A percentile compares a stretch with the other conserved stretches of the same genome.
Conservation (phyloP, 441 rosid species). For the Erysimum pusillum region DNA sequence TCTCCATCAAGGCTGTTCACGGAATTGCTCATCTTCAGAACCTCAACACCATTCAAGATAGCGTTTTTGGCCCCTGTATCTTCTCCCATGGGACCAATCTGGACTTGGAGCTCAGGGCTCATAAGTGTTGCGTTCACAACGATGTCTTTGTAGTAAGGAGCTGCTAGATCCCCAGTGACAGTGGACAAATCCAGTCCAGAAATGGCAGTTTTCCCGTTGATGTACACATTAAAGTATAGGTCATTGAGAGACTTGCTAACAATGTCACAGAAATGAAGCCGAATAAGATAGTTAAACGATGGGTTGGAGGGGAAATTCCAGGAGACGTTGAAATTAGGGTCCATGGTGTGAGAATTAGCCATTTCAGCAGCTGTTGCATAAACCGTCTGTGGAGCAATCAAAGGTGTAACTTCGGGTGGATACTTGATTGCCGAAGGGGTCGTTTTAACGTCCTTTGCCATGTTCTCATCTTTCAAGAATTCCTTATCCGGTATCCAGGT, state of each 20-base stretch:
- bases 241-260: conserved; percentile 75
- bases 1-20: conserved; percentile 87
- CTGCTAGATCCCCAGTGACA: conserved; percentile 51
- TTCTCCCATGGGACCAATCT: conserved; percentile 70
- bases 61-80: conserved; percentile 68
- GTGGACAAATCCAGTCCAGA: conserved; percentile 77
- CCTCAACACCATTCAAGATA: conserved; percentile 80
- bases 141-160: conserved; percentile 73
- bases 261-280: conserved; percentile 86
- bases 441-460: conserved; percentile 54
- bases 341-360: conserved; percentile 61
- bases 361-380: conserved; percentile 72
- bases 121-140: conserved; percentile 69
- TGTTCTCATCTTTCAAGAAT: conserved; percentile 56
- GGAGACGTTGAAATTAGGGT: conserved; percentile 69
- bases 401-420: conserved; percentile 56
- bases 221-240: conserved; percentile 81
- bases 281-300: conserved; percentile 60
- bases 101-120: conserved; percentile 59
- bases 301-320: conserved; percentile 74
- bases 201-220: conserved; percentile 70
- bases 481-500: conserved; percentile 66
- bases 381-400: conserved; percentile 70
- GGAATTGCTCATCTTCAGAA: conserved; percentile 82
- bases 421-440: conserved; percentile 61